Evolutionary conservation across 73 alveolate species (phyloP).

Genomic region (Paramecium bursaria): DNA sequence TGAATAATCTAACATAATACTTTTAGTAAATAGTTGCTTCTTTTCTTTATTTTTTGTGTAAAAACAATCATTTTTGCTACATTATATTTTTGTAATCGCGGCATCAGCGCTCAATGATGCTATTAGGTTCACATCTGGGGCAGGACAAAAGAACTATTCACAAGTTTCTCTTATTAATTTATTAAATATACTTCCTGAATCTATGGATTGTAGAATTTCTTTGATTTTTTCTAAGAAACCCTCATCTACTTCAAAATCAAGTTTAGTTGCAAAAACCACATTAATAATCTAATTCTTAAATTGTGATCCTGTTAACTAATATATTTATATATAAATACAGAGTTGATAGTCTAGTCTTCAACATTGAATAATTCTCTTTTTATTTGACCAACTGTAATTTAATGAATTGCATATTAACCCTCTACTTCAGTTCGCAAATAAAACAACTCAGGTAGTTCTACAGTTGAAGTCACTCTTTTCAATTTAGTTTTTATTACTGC

Average conservation of each 20-base stretch:
- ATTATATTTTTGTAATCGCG: not conserved
- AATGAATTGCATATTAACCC: slow-evolving; percentile 55
- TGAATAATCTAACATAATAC: not conserved
- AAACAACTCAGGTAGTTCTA: not conserved
- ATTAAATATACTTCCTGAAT: slow-evolving; percentile 17
- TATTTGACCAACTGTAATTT: not conserved
- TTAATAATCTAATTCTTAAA: slow-evolving; percentile 2
- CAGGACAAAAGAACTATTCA: slow-evolving; percentile 22
- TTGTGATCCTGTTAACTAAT: slow-evolving; percentile 31
- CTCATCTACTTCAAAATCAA: slow-evolving; percentile 41
- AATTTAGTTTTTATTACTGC: not conserved
- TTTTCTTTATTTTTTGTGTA: slow-evolving; percentile 17
- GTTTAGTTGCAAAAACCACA: slow-evolving; percentile 39
- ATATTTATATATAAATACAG: not conserved
- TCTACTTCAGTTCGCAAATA: slow-evolving; percentile 22
- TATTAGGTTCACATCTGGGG: not conserved
- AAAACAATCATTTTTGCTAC: slow-evolving; percentile 8
- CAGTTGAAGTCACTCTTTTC: not conserved
- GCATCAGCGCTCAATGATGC: slow-evolving; percentile 5
- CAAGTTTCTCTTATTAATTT: slow-evolving; percentile 11
- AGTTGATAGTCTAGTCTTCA: slow-evolving; percentile 22
- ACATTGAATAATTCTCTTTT: slow-evolving; percentile 43
- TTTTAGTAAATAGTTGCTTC: not conserved
- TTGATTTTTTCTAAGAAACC: not conserved
- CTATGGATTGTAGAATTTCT: not conserved